phyloP scores from a whole-genome alignment of 1,284 basidiomycete genomes.

The Leccinum solheimii region DNA sequence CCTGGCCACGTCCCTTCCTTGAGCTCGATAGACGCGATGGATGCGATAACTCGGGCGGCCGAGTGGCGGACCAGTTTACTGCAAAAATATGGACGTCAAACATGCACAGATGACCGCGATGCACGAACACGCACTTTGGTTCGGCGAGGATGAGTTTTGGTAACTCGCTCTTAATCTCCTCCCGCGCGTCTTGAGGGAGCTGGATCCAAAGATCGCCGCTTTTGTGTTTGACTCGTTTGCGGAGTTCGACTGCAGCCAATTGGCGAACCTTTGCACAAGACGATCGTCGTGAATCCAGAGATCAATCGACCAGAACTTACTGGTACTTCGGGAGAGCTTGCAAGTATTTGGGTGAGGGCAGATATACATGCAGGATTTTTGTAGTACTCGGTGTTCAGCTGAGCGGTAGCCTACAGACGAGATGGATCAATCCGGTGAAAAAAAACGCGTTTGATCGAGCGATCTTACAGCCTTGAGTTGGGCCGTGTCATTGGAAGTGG shows the following conservation, averaged over 20 bases:
- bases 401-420: constrained; percentile 77
- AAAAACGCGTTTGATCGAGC: constrained; percentile 27
- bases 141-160: constrained; percentile 82
- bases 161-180: constrained; percentile 85
- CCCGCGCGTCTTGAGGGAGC: constrained; percentile 69
- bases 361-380: constrained; percentile 90
- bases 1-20: constrained; percentile 82
- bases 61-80: constrained; percentile 89
- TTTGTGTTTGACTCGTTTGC: constrained; percentile 86
- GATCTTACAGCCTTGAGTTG: constrained; percentile 82
- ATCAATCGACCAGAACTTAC: constrained; percentile 43
- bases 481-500: constrained; percentile 83
- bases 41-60: constrained; percentile 89
- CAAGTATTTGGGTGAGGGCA: constrained; percentile 87
- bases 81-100: constrained; percentile 10
- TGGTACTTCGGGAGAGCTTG: constrained; percentile 75
- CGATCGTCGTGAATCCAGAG: constrained; percentile 8
- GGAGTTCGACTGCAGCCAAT: constrained; percentile 96
- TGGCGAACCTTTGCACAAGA: constrained; percentile 76
- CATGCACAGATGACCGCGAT: background rate
- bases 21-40: constrained; percentile 91
- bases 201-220: constrained; percentile 85
- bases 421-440: constrained; percentile 7
- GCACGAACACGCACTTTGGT: constrained; percentile 57
- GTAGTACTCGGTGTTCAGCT: constrained; percentile 90